Percentiles rank a stretch among this genome's conserved stretches.
phyloP scores from a whole-genome alignment of 1,139 yeast genomes.

The Taphrina populina region DNA sequence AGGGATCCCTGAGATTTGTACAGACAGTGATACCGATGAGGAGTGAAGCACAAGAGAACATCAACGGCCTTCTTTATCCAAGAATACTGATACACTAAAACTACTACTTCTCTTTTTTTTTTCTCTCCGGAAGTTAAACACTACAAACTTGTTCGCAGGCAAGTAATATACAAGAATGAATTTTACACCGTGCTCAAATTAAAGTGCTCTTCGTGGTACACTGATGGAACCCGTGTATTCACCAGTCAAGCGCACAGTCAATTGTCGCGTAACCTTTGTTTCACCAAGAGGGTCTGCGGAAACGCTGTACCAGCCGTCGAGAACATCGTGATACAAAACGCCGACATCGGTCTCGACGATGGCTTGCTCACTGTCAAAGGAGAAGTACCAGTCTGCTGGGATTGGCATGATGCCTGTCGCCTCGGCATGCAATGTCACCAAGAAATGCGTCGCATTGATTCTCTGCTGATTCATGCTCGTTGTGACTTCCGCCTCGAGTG shows the following conservation, averaged over 20 bases:
- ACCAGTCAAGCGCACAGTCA: conserved; percentile 14
- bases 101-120: no score
- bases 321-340: conserved; percentile 12
- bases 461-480: conserved; percentile 35
- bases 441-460: conserved; percentile 35
- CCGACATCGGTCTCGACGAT: conserved; percentile 19
- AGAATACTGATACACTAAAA: no score
- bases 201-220: no score
- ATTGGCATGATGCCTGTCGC: conserved; percentile 38
- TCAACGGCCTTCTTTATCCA: no score
- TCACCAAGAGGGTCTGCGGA: conserved; percentile 22
- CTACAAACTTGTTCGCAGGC: no score
- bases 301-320: conserved; percentile 15
- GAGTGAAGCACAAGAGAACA: conserved; percentile 1
- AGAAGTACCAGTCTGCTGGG: conserved; percentile 36
- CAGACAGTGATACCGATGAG: conserved; percentile 31
- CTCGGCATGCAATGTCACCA: conserved; percentile 36
- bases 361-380: conserved; percentile 32
- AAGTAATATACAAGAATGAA: no score
- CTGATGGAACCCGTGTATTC: conserved; percentile 3
- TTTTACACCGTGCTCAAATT: no score
- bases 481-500: conserved; percentile 9
- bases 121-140: no score
- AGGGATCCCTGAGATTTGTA: conserved; percentile 34
- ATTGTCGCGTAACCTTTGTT: background rate